phyloP scores from a whole-genome alignment of 2,329 filamentous ascomycete genomes.

The Geosmithia morbida region DNA sequence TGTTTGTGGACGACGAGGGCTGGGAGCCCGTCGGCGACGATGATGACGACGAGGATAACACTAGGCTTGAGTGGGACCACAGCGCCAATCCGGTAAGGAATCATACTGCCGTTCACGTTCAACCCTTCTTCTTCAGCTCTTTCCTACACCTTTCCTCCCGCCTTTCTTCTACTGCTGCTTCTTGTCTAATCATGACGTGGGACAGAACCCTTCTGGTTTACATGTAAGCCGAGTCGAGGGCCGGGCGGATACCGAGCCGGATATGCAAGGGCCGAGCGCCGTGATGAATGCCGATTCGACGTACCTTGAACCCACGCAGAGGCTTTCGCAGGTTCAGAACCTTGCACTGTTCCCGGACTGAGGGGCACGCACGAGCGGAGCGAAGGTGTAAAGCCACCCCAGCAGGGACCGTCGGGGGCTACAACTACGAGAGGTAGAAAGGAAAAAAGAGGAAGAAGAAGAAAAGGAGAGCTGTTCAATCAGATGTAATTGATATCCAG shows the following conservation, averaged over 20 bases:
- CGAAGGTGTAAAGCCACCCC: neutral
- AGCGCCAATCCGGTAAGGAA: constrained; percentile 44
- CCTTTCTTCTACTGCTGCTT: neutral
- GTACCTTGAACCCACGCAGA: constrained; percentile 56
- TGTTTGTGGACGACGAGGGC: constrained; percentile 62
- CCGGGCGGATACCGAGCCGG: constrained; percentile 7
- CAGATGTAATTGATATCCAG: constrained; percentile 45
- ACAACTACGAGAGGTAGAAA: neutral
- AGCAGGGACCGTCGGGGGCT: no score
- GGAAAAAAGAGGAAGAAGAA: neutral
- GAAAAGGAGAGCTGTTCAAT: neutral
- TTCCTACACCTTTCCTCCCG: constrained; percentile 4
- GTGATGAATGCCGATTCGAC: constrained; percentile 11
- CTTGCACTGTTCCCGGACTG: constrained; percentile 27
- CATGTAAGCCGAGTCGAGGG: constrained; percentile 24
- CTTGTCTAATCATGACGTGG: neutral
- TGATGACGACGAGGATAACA: constrained; percentile 44
- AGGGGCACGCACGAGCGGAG: constrained; percentile 2
- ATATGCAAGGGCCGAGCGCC: constrained; percentile 8
- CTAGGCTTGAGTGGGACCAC: constrained; percentile 61
- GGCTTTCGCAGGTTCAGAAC: constrained; percentile 49
- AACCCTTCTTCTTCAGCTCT: no score
- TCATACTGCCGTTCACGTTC: no score
- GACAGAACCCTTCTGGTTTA: constrained; percentile 26
- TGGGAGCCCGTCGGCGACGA: constrained; percentile 58